Evolutionary conservation across 2,329 filamentous ascomycete species (phyloP).

Genomic region (Purpureocillium takamizusanense): DNA sequence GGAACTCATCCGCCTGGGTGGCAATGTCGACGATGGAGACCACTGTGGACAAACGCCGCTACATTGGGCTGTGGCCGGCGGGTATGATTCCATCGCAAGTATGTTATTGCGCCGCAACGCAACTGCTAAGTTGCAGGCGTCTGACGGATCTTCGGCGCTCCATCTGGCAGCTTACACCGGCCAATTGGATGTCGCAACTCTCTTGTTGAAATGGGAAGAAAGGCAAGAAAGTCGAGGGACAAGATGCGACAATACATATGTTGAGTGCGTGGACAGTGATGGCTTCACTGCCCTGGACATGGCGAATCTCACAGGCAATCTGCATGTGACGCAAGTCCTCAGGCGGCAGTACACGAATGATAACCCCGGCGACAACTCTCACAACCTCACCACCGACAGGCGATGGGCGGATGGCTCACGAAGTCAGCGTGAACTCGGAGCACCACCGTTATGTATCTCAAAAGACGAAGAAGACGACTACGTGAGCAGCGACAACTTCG

Average conservation of each 20-base stretch:
- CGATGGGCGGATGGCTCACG: background rate
- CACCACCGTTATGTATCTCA: background rate
- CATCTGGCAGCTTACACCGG: constrained; percentile 3
- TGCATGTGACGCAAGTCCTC: constrained; percentile 1
- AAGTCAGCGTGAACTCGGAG: background rate
- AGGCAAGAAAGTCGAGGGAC: background rate
- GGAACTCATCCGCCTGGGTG: constrained; percentile 1
- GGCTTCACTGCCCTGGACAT: constrained; percentile 1
- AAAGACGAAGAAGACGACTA: constrained; percentile 2
- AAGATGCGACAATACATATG: background rate
- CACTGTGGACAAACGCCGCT: constrained; percentile 3
- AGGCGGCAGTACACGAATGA: background rate
- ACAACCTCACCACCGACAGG: background rate
- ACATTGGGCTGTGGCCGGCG: constrained; percentile 2
- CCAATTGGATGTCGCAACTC: background rate
- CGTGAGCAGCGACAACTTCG: background rate
- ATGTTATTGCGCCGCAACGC: constrained; percentile 3
- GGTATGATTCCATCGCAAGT: background rate
- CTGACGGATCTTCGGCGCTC: constrained; percentile 2
- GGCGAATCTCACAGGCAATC: constrained; percentile 1
- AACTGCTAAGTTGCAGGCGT: constrained; percentile 1
- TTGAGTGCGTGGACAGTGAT: background rate
- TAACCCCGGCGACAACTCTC: background rate
- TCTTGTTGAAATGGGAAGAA: constrained; percentile 1
- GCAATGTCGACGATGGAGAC: constrained; percentile 1